These are phyloP conservation scores for Diaporthe citrichinensis DNA, from an alignment of 2,329 filamentous ascomycete species.

Conservation along the genomic window DNA sequence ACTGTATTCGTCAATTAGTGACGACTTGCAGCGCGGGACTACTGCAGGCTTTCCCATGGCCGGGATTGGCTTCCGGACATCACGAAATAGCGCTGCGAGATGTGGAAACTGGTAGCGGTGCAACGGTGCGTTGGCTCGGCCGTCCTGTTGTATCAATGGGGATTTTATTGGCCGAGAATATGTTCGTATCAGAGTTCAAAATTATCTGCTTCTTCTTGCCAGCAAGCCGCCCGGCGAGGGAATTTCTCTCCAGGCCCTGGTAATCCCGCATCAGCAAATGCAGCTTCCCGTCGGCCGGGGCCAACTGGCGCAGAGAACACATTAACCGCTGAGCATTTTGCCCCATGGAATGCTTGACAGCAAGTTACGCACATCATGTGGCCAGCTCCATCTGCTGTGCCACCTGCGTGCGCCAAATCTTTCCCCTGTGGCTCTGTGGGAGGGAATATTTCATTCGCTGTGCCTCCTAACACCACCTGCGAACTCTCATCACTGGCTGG, in stretches of 20 bases:
- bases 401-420: conserved; percentile 22
- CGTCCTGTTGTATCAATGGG: neutral
- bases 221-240: neutral
- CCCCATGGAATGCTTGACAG: neutral
- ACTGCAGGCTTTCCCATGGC: conserved; percentile 21
- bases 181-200: neutral
- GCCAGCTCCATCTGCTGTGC: conserved; percentile 16
- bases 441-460: neutral
- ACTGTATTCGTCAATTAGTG: neutral
- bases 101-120: conserved; percentile 2
- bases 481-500: neutral
- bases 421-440: neutral
- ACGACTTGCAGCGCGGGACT: conserved; percentile 12
- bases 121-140: conserved; percentile 1
- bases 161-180: neutral
- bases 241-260: neutral
- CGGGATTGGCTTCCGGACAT: conserved; percentile 14
- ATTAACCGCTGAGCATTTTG: neutral
- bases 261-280: neutral
- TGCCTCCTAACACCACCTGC: neutral
- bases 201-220: neutral
- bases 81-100: neutral
- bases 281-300: conserved; percentile 2
- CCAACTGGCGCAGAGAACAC: neutral
- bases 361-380: conserved; percentile 15